Base-by-base conservation (phyloP, 2,329 filamentous ascomycete genomes). In the Pyrenochaeta sp. region DNA sequence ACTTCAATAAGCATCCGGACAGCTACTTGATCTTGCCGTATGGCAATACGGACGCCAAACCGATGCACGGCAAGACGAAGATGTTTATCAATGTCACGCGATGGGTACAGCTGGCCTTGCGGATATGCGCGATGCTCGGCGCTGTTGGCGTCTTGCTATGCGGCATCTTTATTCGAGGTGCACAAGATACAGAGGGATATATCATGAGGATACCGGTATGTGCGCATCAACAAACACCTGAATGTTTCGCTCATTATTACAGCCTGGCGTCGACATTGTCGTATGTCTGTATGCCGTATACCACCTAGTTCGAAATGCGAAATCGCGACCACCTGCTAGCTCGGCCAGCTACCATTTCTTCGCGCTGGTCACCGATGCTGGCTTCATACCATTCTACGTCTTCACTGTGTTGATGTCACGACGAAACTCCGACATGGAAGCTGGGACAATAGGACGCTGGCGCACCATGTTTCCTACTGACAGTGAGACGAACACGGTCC, bases 271-370 rank as follows among this genome's bases (percentile, higher is more conserved):
- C 40, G 90, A 90, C 50, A 84, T 90, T 46, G 68, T 91, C 4
- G 88, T 93, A 73, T 88, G 86, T 15, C 70, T 88, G 19, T 98
- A 98, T 77, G 91, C 86, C 42, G 85, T 96, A 59, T 95, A 91
- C 70, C 93, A 97, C 75, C 86, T 96, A 39, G 83, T 86, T 13
- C 87, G 91, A 32, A 86, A 89, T 37, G 85, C 91, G 0, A 87
- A 87, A 47, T 86, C 84, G 44, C 88, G 93, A 50, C 88, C 93
- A 0, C 89, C 94, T 0, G 89, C 84, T 3, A 96, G 92, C 24
- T 91, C 92, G 19, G 89, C 92, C 13, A 94, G 92, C 63, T 98
- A 98, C 78, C 92, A 96, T 78, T 80, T 95, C 56, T 98, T 97
- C 75, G 88, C 93, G 2, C 83, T 86, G 10, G 80, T 92, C 43